A percentile compares a stretch with the other conserved stretches of the same genome.
These are phyloP conservation scores for Ambrosia trifida DNA, from an alignment of 129 eudicot species.

Conservation along the genomic window DNA sequence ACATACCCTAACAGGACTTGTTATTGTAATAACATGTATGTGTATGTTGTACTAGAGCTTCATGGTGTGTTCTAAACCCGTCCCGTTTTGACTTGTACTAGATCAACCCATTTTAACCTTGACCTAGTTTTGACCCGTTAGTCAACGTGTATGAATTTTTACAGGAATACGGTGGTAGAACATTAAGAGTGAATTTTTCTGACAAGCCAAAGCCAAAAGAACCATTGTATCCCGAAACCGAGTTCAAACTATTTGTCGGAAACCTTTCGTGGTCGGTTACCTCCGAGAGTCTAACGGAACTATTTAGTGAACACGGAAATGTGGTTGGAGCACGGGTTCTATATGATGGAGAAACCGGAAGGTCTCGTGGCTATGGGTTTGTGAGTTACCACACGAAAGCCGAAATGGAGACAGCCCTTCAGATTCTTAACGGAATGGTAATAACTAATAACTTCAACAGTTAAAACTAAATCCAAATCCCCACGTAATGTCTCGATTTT, in stretches of 20 bases:
- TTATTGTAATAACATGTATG: too few relatives aligned
- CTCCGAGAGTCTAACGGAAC: slow-evolving; percentile 62
- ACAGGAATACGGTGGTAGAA: slow-evolving; percentile 87
- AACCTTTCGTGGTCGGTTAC: slow-evolving; percentile 86
- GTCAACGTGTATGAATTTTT: slow-evolving; percentile 5
- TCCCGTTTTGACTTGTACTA: neutral
- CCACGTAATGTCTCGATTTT: neutral
- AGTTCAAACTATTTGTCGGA: slow-evolving; percentile 80
- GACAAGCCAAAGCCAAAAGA: slow-evolving; percentile 80
- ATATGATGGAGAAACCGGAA: slow-evolving; percentile 92
- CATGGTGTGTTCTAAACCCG: neutral
- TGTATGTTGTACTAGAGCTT: too few relatives aligned
- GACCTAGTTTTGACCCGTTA: neutral
- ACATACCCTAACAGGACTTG: too few relatives aligned
- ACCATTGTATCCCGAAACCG: slow-evolving; percentile 86
- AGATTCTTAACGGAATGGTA: slow-evolving; percentile 76
- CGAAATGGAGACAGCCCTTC: slow-evolving; percentile 82
- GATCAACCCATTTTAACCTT: neutral
- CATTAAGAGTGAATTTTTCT: slow-evolving; percentile 78
- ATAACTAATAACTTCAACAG: slow-evolving; percentile 12
- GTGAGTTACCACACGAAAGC: slow-evolving; percentile 59
- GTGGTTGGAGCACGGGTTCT: slow-evolving; percentile 91
- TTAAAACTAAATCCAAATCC: neutral
- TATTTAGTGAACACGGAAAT: slow-evolving; percentile 64
- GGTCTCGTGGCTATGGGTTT: slow-evolving; percentile 92